Base-by-base conservation (phyloP, 2,329 filamentous ascomycete genomes). In the Neoscytalidium dimidiatum region DNA sequence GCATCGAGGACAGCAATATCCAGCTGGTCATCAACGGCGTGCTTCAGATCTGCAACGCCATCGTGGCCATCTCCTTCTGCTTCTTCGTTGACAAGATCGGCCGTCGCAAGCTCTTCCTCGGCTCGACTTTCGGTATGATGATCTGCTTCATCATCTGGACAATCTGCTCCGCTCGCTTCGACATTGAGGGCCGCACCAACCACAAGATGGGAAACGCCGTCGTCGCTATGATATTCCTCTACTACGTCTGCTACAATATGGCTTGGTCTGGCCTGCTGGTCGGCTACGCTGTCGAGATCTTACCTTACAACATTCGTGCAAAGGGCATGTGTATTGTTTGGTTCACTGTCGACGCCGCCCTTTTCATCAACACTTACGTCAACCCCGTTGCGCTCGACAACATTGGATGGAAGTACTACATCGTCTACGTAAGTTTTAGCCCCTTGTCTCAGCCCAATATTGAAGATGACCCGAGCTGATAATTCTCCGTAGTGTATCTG, bases 341-440 rank as follows among this genome's bases (percentile, higher is more conserved):
- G 73, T 82, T 89, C 58, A 84, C 83, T 21, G 82, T 89, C 23
- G 86, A 89, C 74, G 85, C 85, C 52, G 81, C 86, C 33, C 78
- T 90, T 41, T 85, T 86, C 58, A 81, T 90, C 67, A 84, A 85
- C 72, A 85, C 86, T 80, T 86, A 79, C 69, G 84, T 84, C 70
- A 90, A 90, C 79, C 85, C 85, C 71, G 78, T 88, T 65, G 87
- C 87, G 8, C 89, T 88, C 83, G 79, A 86, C 60, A 81, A 83
- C 63, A 77, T 89, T 2, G 71, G 69, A 26, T 89, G 86, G 85
- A 83, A 89, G 75, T 85, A 90, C 64, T 89, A 87, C 81, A 80
- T 88, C 51, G 87, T 88, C 77, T 90, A 85, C 23, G 80, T 81
- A 76, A 77, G 76, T 77, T 14, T 14, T 58, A 26, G 2, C 7